These are phyloP conservation scores for Paramecium pentaurelia DNA, from an alignment of 73 alveolate species.

Conservation along the genomic window DNA sequence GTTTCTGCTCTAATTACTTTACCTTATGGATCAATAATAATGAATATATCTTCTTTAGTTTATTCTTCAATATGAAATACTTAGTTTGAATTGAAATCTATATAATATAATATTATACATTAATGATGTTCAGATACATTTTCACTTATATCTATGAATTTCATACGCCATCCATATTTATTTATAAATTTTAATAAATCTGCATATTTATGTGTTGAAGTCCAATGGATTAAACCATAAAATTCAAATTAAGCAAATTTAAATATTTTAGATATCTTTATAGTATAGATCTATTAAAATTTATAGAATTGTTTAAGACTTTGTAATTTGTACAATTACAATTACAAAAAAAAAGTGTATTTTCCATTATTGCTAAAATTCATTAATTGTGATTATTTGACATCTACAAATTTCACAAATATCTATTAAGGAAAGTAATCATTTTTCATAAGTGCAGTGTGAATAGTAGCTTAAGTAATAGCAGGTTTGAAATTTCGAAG, in stretches of 20 bases:
- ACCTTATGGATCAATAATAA: neutral
- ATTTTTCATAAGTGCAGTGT: neutral
- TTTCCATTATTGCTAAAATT: neutral
- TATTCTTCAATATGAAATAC: neutral
- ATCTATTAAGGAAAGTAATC: neutral
- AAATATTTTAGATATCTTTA: neutral
- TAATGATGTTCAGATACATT: neutral
- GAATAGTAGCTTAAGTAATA: neutral
- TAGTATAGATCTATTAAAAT: neutral
- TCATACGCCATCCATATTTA: neutral
- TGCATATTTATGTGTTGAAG: neutral
- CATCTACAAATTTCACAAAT: neutral
- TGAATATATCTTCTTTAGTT: neutral
- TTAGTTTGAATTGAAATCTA: neutral
- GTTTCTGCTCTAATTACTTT: slow-evolving; percentile 7
- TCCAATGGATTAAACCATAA: neutral
- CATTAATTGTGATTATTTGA: neutral
- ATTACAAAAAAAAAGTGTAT: neutral
- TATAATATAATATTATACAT: neutral
- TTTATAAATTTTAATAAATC: neutral
- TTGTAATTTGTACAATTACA: neutral
- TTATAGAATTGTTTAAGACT: neutral
- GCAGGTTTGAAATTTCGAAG: neutral
- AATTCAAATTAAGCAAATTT: neutral
- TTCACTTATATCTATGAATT: neutral